phyloP scores from a whole-genome alignment of 1,284 basidiomycete genomes.

The Apiotrichum porosum region DNA sequence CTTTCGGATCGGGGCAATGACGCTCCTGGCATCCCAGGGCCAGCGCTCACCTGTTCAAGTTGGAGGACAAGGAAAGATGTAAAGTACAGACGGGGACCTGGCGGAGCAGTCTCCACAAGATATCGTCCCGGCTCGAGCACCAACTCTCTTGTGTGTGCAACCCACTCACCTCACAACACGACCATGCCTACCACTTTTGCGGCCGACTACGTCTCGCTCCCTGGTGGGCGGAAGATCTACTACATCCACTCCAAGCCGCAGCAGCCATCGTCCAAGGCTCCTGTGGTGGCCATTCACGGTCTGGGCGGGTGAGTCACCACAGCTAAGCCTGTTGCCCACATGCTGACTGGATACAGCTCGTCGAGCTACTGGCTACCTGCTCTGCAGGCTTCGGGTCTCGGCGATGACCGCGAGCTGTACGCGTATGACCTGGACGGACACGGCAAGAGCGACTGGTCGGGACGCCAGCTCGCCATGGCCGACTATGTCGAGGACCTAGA shows the following conservation, averaged over 20 bases:
- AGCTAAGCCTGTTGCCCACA: not conserved
- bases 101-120: too few species aligned
- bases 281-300: conserved; percentile 23
- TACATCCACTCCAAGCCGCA: conserved; percentile 9
- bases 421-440: conserved; percentile 31
- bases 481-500: conserved; percentile 22
- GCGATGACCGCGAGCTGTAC: conserved; percentile 16
- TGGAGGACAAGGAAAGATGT: too few species aligned
- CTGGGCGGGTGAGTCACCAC: conserved; percentile 16
- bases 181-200: too few species aligned
- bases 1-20: too few species aligned
- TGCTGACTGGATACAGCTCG: conserved; percentile 5
- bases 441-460: conserved; percentile 21
- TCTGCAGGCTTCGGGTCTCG: conserved; percentile 11
- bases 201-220: conserved; percentile 6
- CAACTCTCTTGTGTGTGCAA: too few species aligned
- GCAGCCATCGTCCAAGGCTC: conserved; percentile 57
- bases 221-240: conserved; percentile 9
- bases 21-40: too few species aligned
- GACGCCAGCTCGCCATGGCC: conserved; percentile 11
- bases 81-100: too few species aligned
- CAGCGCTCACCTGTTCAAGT: too few species aligned
- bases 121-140: too few species aligned
- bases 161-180: too few species aligned
- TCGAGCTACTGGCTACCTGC: conserved; percentile 47